Evolutionary conservation across 1,284 basidiomycete species (phyloP).

Genomic region (Coniferiporia sulphurascens): DNA sequence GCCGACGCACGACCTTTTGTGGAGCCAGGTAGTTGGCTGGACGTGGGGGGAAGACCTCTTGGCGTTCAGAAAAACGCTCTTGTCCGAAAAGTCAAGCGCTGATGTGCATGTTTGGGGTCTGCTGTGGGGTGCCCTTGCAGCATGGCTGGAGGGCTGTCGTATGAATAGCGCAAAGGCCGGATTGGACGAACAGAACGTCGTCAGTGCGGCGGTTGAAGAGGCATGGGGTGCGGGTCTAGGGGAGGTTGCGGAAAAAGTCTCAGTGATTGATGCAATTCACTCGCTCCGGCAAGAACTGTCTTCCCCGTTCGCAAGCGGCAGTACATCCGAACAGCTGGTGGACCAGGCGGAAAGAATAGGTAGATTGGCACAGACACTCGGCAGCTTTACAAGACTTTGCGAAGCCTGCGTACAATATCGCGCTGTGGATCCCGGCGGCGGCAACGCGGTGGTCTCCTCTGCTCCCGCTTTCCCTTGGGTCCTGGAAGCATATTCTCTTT

Average conservation of each 20-base stretch:
- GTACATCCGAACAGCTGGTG: background rate
- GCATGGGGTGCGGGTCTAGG: conserved; percentile 25
- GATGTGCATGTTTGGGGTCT: conserved; percentile 35
- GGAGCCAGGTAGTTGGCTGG: conserved; percentile 80
- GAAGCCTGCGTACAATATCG: conserved; percentile 1
- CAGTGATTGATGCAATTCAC: conserved; percentile 32
- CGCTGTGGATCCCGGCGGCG: background rate
- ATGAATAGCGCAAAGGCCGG: conserved; percentile 69
- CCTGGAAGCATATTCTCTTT: background rate
- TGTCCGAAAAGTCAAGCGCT: conserved; percentile 30
- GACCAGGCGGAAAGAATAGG: background rate
- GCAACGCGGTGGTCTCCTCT: background rate
- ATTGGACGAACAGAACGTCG: conserved; percentile 48
- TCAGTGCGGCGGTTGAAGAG: conserved; percentile 23
- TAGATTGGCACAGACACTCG: background rate
- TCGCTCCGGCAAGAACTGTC: conserved; percentile 26
- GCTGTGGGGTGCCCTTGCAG: conserved; percentile 53
- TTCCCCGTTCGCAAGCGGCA: background rate
- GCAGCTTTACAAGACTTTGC: conserved; percentile 4
- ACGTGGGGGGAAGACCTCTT: conserved; percentile 66
- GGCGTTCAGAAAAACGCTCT: conserved; percentile 19
- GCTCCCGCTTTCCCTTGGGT: conserved; percentile 1
- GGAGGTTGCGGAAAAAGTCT: conserved; percentile 34
- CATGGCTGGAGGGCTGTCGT: conserved; percentile 70
- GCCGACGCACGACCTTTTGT: conserved; percentile 82